phyloP scores from a whole-genome alignment of 2,329 filamentous ascomycete genomes.

The Hypomyces rosellus region DNA sequence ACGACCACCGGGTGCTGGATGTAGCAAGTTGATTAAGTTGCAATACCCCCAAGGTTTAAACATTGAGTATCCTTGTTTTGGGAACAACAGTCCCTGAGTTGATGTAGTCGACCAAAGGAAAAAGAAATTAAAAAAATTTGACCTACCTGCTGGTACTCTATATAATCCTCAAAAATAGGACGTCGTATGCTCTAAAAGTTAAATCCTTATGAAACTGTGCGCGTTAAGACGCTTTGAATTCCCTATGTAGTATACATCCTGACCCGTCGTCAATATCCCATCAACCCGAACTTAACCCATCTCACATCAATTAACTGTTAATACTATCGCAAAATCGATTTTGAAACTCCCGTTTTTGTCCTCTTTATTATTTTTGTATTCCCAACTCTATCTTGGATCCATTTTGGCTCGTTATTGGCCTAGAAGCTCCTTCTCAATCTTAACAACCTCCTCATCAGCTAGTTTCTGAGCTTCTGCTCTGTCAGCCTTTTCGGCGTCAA shows the following conservation, averaged over 20 bases:
- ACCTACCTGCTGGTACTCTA: background rate
- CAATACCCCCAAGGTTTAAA: no score
- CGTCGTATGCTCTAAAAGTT: slow-evolving; percentile 2
- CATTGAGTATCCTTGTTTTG: no score
- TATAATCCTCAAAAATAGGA: background rate
- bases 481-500: slow-evolving; percentile 42
- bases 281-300: background rate
- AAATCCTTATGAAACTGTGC: background rate
- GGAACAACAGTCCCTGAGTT: no score
- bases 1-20: background rate
- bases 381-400: background rate
- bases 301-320: background rate
- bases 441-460: slow-evolving; percentile 32
- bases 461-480: slow-evolving; percentile 32
- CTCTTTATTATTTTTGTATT: background rate
- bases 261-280: background rate
- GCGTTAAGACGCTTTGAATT: background rate
- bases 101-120: background rate
- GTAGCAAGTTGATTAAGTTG: background rate
- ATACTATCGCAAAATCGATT: no score
- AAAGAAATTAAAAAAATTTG: background rate
- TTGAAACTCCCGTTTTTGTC: background rate
- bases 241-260: background rate
- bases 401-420: slow-evolving; percentile 26
- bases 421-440: slow-evolving; percentile 40